Conservation (phyloP, 2,329 filamentous ascomycete genomes). For the Tolypocladium capitatum region DNA sequence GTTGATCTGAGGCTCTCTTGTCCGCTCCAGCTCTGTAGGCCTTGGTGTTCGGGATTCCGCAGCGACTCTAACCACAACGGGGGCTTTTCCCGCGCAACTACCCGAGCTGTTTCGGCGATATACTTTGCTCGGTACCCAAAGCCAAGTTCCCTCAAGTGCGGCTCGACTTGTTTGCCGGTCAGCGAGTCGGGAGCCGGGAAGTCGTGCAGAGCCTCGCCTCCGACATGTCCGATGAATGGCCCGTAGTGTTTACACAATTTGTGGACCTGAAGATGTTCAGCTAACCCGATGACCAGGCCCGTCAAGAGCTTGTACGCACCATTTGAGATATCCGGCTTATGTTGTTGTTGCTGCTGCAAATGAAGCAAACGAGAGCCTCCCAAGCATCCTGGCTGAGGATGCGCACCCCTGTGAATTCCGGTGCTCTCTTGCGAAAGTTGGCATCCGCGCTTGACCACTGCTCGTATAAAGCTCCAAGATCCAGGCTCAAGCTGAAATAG, state of each 20-base stretch:
- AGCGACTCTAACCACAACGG: conserved; percentile 64
- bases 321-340: conserved; percentile 91
- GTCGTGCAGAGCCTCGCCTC: conserved; percentile 65
- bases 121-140: conserved; percentile 95
- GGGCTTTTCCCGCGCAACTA: conserved; percentile 55
- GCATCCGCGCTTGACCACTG: conserved; percentile 77
- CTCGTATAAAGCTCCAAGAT: conserved; percentile 63
- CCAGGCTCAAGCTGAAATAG: conserved; percentile 78
- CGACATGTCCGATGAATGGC: conserved; percentile 56
- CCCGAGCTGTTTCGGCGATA: conserved; percentile 70
- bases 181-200: conserved; percentile 69
- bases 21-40: conserved; percentile 26
- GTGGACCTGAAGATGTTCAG: conserved; percentile 41
- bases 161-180: conserved; percentile 62
- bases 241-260: conserved; percentile 86
- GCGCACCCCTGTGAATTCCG: conserved; percentile 77
- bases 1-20: conserved; percentile 30
- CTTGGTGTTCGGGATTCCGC: conserved; percentile 60
- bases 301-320: conserved; percentile 32
- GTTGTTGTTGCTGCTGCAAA: conserved; percentile 98
- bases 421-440: conserved; percentile 81
- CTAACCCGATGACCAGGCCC: background rate
- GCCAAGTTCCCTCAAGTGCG: conserved; percentile 65
- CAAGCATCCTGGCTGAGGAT: conserved; percentile 92
- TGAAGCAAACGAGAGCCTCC: conserved; percentile 89